phyloP scores from a whole-genome alignment of 768 basidiomycete species.

The Macrocybe gigantea region DNA sequence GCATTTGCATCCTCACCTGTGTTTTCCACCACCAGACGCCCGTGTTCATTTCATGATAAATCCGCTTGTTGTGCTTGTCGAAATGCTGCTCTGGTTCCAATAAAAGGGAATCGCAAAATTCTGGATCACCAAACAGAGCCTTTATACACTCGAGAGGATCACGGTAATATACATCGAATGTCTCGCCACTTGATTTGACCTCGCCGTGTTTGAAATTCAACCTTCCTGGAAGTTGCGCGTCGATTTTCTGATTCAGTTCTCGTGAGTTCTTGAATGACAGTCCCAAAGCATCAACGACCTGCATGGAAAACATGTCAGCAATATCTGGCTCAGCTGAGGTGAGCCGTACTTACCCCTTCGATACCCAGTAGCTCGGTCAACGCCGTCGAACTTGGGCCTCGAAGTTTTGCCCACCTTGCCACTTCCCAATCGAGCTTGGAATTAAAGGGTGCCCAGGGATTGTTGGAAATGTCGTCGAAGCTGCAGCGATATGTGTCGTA shows the following conservation, averaged over 20 bases:
- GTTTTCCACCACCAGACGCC: slow-evolving; percentile 48
- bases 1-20: slow-evolving; percentile 27
- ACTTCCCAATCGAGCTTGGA: slow-evolving; percentile 33
- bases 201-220: slow-evolving; percentile 20
- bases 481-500: too few relatives aligned
- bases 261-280: slow-evolving; percentile 18
- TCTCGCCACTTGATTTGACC: slow-evolving; percentile 21
- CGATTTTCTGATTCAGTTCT: slow-evolving; percentile 22
- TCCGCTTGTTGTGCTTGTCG: slow-evolving; percentile 14
- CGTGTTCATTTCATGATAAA: slow-evolving; percentile 41
- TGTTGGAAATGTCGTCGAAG: too few relatives aligned
- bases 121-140: slow-evolving; percentile 26
- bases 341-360: slow-evolving; percentile 24
- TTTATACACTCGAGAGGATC: slow-evolving; percentile 30
- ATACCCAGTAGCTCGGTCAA: slow-evolving; percentile 32
- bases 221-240: slow-evolving; percentile 15
- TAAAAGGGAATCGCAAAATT: slow-evolving; percentile 22
- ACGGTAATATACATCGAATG: slow-evolving; percentile 23
- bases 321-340: background rate
- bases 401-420: slow-evolving; percentile 33
- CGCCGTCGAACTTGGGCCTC: slow-evolving; percentile 28
- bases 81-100: slow-evolving; percentile 33
- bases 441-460: slow-evolving; percentile 23
- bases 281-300: slow-evolving; percentile 20
- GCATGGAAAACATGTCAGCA: slow-evolving; percentile 3